Evolutionary conservation across 371 early-diverging fungal genomes (phyloP).

Genomic region (Mucor ambiguus): DNA sequence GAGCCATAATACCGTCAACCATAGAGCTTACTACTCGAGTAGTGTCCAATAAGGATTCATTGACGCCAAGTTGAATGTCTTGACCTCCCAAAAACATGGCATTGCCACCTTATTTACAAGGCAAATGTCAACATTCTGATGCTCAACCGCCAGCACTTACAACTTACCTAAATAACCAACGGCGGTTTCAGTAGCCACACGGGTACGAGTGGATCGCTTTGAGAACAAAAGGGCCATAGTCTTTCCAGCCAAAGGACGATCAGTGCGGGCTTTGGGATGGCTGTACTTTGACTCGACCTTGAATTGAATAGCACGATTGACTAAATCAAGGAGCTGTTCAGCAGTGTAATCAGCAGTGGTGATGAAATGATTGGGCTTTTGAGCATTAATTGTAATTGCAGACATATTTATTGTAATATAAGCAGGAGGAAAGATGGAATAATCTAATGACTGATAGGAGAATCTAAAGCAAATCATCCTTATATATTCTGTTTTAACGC

Average conservation of each 20-base stretch:
- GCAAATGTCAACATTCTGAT: neutral
- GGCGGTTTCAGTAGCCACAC: conserved; percentile 94
- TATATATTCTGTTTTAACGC: conserved; percentile 11
- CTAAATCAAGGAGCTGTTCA: conserved; percentile 48
- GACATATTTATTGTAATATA: conserved; percentile 9
- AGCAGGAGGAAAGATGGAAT: conserved; percentile 4
- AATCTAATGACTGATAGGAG: neutral
- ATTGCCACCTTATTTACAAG: conserved; percentile 73
- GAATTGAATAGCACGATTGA: conserved; percentile 44
- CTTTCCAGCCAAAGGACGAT: conserved; percentile 69
- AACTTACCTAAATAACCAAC: conserved; percentile 76
- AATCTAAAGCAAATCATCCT: neutral
- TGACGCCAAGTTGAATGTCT: conserved; percentile 94
- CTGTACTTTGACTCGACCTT: conserved; percentile 48
- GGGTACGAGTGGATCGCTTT: conserved; percentile 94
- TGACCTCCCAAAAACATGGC: conserved; percentile 91
- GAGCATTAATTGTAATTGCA: conserved; percentile 13
- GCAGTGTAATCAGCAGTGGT: conserved; percentile 53
- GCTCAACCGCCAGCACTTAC: neutral
- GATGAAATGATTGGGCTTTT: conserved; percentile 49
- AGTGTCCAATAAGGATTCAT: conserved; percentile 90
- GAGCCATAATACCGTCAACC: conserved; percentile 94
- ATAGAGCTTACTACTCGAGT: conserved; percentile 89
- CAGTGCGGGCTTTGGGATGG: conserved; percentile 40
- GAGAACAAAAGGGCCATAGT: conserved; percentile 89